These are phyloP conservation scores for Apiotrichum akiyoshidainum DNA, from an alignment of 1,284 basidiomycete species.

Conservation along the genomic window DNA sequence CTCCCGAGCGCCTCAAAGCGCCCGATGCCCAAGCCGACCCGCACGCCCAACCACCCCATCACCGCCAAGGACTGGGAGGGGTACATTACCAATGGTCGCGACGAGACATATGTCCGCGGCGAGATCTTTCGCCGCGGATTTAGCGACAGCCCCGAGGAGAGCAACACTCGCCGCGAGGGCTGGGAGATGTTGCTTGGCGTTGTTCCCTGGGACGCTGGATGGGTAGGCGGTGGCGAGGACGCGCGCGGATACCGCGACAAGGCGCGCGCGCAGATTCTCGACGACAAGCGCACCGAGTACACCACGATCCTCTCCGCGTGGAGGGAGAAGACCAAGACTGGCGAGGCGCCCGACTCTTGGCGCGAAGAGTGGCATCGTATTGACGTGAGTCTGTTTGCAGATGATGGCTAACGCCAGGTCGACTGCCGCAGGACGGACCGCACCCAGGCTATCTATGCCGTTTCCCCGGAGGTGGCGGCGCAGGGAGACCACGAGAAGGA, in stretches of 20 bases:
- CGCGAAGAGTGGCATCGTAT: conserved; percentile 52
- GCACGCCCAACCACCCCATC: conserved; percentile 47
- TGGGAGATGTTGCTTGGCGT: conserved; percentile 92
- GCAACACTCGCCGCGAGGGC: conserved; percentile 65
- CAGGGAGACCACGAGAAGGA: conserved; percentile 42
- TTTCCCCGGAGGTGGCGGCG: conserved; percentile 44
- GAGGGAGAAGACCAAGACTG: conserved; percentile 53
- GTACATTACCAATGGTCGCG: conserved; percentile 40
- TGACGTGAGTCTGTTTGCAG: conserved; percentile 39
- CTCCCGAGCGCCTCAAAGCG: conserved; percentile 50
- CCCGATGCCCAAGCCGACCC: conserved; percentile 42
- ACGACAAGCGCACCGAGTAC: conserved; percentile 67
- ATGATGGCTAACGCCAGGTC: conserved; percentile 59
- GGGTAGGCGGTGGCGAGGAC: conserved; percentile 27
- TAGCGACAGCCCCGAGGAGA: conserved; percentile 63
- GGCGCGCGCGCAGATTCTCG: conserved; percentile 55
- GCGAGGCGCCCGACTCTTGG: conserved; percentile 43
- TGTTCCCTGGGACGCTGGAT: conserved; percentile 68
- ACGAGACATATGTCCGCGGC: conserved; percentile 42
- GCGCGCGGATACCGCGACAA: conserved; percentile 43
- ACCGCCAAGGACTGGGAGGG: conserved; percentile 39
- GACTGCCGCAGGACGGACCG: conserved; percentile 97
- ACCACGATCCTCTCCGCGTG: conserved; percentile 68
- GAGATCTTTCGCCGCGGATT: conserved; percentile 57
- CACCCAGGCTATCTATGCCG: conserved; percentile 77